Evolutionary conservation across 495 filamentous ascomycete species (phyloP).

Genomic region (Astrothelium macrocarpum): DNA sequence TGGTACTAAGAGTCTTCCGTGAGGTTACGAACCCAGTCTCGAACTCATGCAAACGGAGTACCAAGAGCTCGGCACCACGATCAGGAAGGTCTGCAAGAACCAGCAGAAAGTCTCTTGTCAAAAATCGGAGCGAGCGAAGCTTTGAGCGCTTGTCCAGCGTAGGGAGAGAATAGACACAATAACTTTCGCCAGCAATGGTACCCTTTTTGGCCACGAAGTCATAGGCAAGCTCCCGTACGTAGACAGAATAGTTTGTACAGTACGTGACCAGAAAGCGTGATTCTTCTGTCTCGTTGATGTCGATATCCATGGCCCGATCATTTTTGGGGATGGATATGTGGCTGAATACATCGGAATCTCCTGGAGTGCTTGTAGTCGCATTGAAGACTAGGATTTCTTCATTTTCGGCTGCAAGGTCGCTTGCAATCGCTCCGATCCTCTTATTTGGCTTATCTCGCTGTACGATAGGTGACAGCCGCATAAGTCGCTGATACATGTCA

Average conservation of each 20-base stretch:
- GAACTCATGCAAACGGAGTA: conserved; percentile 43
- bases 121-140: conserved; percentile 48
- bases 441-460: conserved; percentile 35
- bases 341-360: conserved; percentile 51
- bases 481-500: conserved; percentile 69
- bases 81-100: conserved; percentile 38
- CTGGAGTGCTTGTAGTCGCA: conserved; percentile 45
- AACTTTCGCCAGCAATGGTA: conserved; percentile 45
- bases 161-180: conserved; percentile 52
- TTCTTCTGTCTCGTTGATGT: conserved; percentile 51
- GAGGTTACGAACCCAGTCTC: conserved; percentile 37
- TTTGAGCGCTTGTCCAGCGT: conserved; percentile 35
- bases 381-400: conserved; percentile 74
- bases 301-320: conserved; percentile 73
- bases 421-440: conserved; percentile 64
- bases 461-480: conserved; percentile 58
- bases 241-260: conserved; percentile 70
- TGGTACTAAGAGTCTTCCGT: conserved; percentile 45
- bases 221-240: conserved; percentile 42
- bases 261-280: conserved; percentile 64
- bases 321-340: conserved; percentile 51
- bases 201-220: conserved; percentile 37
- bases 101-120: conserved; percentile 44
- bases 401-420: conserved; percentile 57
- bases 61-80: conserved; percentile 59